These are phyloP conservation scores for Dissoconium aciculare DNA, from an alignment of 2,329 filamentous ascomycete genomes.

Conservation along the genomic window DNA sequence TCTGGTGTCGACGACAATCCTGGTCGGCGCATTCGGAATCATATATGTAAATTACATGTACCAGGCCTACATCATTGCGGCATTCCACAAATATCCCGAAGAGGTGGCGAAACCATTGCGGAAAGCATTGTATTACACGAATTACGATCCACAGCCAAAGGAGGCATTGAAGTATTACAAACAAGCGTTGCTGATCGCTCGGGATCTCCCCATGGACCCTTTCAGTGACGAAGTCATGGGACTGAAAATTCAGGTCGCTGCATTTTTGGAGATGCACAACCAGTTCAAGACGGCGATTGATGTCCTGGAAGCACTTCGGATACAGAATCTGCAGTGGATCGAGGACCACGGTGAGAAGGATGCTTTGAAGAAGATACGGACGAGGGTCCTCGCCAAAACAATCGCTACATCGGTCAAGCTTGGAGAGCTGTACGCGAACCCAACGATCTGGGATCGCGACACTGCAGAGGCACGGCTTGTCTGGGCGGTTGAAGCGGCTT, in stretches of 20 bases:
- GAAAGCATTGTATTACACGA: conserved; percentile 73
- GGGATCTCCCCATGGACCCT: conserved; percentile 63
- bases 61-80: conserved; percentile 31
- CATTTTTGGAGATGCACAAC: conserved; percentile 63
- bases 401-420: conserved; percentile 70
- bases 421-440: conserved; percentile 64
- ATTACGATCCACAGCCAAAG: conserved; percentile 57
- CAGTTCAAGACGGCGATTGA: conserved; percentile 56
- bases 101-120: conserved; percentile 64
- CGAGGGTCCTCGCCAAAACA: conserved; percentile 55
- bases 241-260: conserved; percentile 67
- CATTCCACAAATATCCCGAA: conserved; percentile 47
- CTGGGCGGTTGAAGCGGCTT: conserved; percentile 65
- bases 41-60: conserved; percentile 35
- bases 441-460: conserved; percentile 58
- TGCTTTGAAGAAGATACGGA: conserved; percentile 37
- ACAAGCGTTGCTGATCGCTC: conserved; percentile 58
- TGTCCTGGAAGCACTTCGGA: conserved; percentile 60
- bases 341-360: conserved; percentile 30
- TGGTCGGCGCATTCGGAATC: conserved; percentile 26
- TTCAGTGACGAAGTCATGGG: conserved; percentile 86
- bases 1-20: conserved; percentile 20
- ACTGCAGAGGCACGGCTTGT: conserved; percentile 60
- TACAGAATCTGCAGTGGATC: conserved; percentile 46
- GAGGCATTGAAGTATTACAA: conserved; percentile 73